Conservation (phyloP, 176 grass and related monocot species). For the Leersia perrieri region DNA sequence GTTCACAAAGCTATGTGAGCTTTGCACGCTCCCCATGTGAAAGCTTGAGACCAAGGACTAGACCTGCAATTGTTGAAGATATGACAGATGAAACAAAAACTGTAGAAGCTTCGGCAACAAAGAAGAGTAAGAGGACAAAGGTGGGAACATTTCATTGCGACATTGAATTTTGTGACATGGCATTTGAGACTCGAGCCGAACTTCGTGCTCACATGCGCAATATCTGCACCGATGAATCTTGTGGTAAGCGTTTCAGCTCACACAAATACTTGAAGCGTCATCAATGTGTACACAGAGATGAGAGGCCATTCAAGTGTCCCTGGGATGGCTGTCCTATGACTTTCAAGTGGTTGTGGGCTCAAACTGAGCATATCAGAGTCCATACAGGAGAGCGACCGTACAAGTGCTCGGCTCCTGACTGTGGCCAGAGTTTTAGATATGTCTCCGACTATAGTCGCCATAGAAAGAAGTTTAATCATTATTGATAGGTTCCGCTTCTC, state of each 20-base stretch:
- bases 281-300: constrained; percentile 60
- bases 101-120: neutral
- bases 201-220: constrained; percentile 63
- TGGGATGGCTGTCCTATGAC: constrained; percentile 68
- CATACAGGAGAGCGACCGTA: constrained; percentile 74
- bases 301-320: constrained; percentile 73
- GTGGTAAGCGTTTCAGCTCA: constrained; percentile 64
- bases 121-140: constrained; percentile 27
- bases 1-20: constrained; percentile 18
- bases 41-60: constrained; percentile 67
- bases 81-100: neutral
- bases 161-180: constrained; percentile 48
- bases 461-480: constrained; percentile 59
- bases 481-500: constrained; percentile 29
- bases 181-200: constrained; percentile 42
- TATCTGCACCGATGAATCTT: constrained; percentile 61
- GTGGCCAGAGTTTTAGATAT: constrained; percentile 69
- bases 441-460: constrained; percentile 76
- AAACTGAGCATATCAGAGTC: constrained; percentile 63
- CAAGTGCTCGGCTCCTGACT: constrained; percentile 34
- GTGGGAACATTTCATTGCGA: constrained; percentile 33
- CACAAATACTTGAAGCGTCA: constrained; percentile 68
- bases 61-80: constrained; percentile 29
- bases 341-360: constrained; percentile 85
- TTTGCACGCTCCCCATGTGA: constrained; percentile 82